Base-by-base conservation (phyloP, 2,329 filamentous ascomycete genomes). In the Venturia effusa region DNA sequence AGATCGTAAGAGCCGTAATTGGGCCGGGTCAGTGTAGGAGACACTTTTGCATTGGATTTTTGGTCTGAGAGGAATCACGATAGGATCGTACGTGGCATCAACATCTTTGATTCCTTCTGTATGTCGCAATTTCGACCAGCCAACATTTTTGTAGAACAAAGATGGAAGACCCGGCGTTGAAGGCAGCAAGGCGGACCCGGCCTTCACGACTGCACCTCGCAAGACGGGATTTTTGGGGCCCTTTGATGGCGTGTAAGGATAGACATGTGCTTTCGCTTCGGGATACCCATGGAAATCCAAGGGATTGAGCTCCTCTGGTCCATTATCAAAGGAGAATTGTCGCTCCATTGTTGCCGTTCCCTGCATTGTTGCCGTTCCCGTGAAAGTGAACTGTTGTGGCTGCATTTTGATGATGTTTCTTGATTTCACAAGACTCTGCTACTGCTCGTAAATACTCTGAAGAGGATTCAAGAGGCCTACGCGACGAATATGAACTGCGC, bases 71-170 rank as follows among this genome's bases (percentile, higher is more conserved):
- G 80, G 81, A 39, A 82, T 79, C 51, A 86, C 83, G 45, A 82
- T 81, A 3, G 84, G 83, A 69, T 86, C 82, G 69, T 79, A 83
- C 65, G 81, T 79, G 11, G 80, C 75, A 48, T 79, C 72, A 65
- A 82, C 82, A 61, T 82, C 75, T 59, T 83, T 76, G 34, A 90
- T 76, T n/a, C 79, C 73, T 27, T 77, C 76, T 64, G 85, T 79
- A 43, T 80, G 75, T 57, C 83, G 82, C 51, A 90, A 76, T 4
- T 76, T 74, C 57, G 75, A 76, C 70, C 90, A 89, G 43, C 85
- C 85, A 27, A 88, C 87, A 76, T 91, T 90, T 60, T 76, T 77
- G 87, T 88, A 95, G 67, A 92, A 63, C 22, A 43, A 30, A 19
- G 19, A 45, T 34, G 61, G 45, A 3, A 63, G 61, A 22, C 61